Conservation (phyloP, 768 basidiomycete species). For the Boletus reticulatus region DNA sequence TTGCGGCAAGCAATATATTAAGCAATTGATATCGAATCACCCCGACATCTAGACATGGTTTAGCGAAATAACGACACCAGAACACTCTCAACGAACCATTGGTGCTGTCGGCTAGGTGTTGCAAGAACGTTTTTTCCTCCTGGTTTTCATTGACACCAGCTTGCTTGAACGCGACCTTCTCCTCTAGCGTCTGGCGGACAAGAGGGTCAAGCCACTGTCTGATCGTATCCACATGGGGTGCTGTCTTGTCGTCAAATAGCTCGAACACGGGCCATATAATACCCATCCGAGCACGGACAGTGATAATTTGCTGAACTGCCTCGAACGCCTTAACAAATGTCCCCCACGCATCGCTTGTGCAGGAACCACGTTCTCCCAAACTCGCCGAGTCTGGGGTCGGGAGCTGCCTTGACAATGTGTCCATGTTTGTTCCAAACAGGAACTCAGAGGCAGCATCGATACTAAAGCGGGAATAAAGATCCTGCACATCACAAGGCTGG, state of each 20-base stretch:
- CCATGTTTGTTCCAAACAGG: conserved; percentile 63
- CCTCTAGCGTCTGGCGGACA: conserved; percentile 49
- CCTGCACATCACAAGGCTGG: conserved; percentile 60
- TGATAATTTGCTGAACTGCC: conserved; percentile 35
- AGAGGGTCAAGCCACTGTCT: conserved; percentile 58
- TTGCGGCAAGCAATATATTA: conserved; percentile 71
- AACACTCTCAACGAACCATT: conserved; percentile 42
- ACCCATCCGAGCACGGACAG: conserved; percentile 35
- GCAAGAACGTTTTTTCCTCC: conserved; percentile 60
- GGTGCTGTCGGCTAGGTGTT: conserved; percentile 65
- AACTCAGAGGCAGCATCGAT: conserved; percentile 74
- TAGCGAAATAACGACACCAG: conserved; percentile 1
- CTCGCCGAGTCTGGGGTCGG: conserved; percentile 45
- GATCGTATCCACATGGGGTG: conserved; percentile 35
- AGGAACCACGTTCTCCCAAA: conserved; percentile 59
- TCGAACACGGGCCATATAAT: conserved; percentile 44
- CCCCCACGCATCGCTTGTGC: conserved; percentile 59
- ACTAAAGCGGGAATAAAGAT: conserved; percentile 65
- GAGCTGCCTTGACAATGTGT: conserved; percentile 55
- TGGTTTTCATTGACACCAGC: conserved; percentile 38
- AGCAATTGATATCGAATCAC: conserved; percentile 76
- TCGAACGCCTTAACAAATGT: conserved; percentile 48
- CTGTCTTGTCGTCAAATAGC: conserved; percentile 37
- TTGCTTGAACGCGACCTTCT: conserved; percentile 39
- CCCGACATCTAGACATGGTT: conserved; percentile 46